Conservation (phyloP, 495 filamentous ascomycete species). For the Barbatosphaeria neglecta region DNA sequence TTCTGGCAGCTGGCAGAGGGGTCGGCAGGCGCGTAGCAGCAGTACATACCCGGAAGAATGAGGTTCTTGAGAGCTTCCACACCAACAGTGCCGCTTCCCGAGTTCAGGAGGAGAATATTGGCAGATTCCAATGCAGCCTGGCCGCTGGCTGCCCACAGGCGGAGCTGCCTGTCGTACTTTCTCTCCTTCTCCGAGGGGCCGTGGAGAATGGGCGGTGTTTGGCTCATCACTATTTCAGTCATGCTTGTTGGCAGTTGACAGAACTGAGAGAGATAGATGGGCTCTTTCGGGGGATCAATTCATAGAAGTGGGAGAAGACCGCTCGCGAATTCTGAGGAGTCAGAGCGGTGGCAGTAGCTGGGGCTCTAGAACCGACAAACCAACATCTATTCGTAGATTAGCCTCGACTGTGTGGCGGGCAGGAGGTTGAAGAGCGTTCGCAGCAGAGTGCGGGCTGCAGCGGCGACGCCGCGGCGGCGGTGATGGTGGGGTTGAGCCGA, state of each 20-base stretch:
- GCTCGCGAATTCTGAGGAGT: no score
- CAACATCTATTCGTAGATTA: no score
- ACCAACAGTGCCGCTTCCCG: conserved; percentile 69
- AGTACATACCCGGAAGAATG: conserved; percentile 57
- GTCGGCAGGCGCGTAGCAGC: neutral
- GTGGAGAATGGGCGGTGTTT: conserved; percentile 40
- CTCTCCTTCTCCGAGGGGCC: conserved; percentile 77
- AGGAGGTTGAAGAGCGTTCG: no score
- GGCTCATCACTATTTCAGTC: conserved; percentile 35
- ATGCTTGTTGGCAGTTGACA: conserved; percentile 12
- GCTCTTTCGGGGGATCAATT: no score
- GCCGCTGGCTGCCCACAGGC: conserved; percentile 87
- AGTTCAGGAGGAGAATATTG: conserved; percentile 79
- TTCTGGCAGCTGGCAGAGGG: neutral
- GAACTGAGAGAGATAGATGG: neutral
- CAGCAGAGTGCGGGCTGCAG: neutral
- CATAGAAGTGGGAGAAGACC: no score
- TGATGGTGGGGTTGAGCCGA: neutral
- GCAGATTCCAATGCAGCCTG: conserved; percentile 84
- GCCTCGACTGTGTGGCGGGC: no score
- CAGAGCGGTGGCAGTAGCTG: no score
- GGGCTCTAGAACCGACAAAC: no score
- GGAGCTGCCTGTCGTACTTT: conserved; percentile 92
- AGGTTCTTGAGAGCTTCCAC: conserved; percentile 95
- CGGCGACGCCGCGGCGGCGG: neutral